Evolutionary conservation across 139 green algal genomes (phyloP), one percentile per base, ranked within the genome.

Genomic region (Zygnema circumcarinatum): DNA sequence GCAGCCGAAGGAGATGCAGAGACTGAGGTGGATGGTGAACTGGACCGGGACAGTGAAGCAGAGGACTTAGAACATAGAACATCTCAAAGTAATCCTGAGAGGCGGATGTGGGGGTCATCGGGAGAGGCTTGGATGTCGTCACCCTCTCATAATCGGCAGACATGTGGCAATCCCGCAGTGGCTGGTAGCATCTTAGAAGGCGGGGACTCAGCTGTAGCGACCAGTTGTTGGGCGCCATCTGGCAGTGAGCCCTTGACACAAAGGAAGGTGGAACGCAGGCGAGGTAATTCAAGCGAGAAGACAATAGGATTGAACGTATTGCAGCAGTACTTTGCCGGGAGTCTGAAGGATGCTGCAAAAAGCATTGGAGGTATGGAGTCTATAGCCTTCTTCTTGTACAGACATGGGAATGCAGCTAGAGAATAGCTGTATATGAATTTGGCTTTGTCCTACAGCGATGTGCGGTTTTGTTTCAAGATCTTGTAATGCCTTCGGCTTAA

Each of bases 261-360:
- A 16, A 39, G 16, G 69, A 39, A 41, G 16, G 11, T 78, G 35
- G 69, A 78, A 47, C 75, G 33, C 20, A 83, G n/a, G 32, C 36
- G 36, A 25, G 84, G 75, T n/a, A 35, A 72, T 22, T 67, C 38
- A 36, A 89, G 33, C 2, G 87, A 91, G 83, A 86, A 82, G 54
- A 86, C 47, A 20, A 91, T 91, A 47, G 41, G 38, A 25, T 54
- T 91, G 67, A 74, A 21, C 35, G 67, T 90, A 36, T 62, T 91
- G 25, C 87, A 91, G 74, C 83, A 91, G 74, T 88, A 89, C 53
- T 91, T 91, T 38, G 87, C 76, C 16, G 81, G 81, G 29, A 89
- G 76, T 35, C 67, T 91, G 11, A 91, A 91, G 33, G 87, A 91
- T 78, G 87, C 87, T 3, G 87, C 87, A 3, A 91, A 91, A 83